Evolutionary conservation across 2,329 filamentous ascomycete species (phyloP).

Genomic region (Pyrenochaeta sp.): DNA sequence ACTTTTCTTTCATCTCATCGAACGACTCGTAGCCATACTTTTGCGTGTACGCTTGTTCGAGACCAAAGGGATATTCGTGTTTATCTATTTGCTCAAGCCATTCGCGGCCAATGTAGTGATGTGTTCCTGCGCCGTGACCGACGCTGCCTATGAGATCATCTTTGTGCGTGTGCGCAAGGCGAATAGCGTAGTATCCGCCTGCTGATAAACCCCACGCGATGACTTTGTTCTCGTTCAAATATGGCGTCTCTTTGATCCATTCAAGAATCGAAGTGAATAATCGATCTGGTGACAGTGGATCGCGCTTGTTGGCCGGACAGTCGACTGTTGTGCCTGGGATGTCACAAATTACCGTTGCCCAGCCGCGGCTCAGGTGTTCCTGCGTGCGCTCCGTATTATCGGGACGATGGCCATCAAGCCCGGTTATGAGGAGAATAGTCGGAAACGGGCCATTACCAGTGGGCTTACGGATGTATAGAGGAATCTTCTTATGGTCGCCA

Average conservation of each 20-base stretch:
- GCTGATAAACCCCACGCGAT: constrained; percentile 66
- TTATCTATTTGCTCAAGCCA: constrained; percentile 63
- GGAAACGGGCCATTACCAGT: constrained; percentile 53
- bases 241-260: constrained; percentile 56
- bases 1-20: constrained; percentile 57
- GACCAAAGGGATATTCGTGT: constrained; percentile 67
- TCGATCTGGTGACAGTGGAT: constrained; percentile 60
- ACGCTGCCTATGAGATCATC: constrained; percentile 59
- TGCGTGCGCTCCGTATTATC: constrained; percentile 56
- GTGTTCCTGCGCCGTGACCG: constrained; percentile 63
- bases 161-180: constrained; percentile 65
- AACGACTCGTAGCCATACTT: constrained; percentile 54
- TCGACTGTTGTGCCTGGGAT: constrained; percentile 65
- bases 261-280: constrained; percentile 62
- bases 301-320: constrained; percentile 59
- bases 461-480: constrained; percentile 71
- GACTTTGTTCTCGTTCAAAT: constrained; percentile 58
- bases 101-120: constrained; percentile 64
- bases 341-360: constrained; percentile 61
- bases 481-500: constrained; percentile 64
- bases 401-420: constrained; percentile 66
- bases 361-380: constrained; percentile 57
- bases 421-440: constrained; percentile 63
- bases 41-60: constrained; percentile 57
- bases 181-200: constrained; percentile 66